Conservation (phyloP, 495 filamentous ascomycete genomes). For the Lepidopterella palustris region DNA sequence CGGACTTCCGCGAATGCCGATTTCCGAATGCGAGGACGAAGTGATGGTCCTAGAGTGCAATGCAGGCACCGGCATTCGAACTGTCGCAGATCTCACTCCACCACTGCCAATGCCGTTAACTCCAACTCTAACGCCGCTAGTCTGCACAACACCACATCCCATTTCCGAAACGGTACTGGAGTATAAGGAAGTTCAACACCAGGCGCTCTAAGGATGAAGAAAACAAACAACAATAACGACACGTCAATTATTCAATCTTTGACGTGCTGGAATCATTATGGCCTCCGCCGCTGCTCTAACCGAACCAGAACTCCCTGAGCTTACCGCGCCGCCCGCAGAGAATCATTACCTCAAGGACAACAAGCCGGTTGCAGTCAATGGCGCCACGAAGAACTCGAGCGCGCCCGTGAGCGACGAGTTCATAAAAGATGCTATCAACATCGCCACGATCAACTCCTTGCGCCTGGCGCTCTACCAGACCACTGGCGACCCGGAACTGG, state of each 20-base stretch:
- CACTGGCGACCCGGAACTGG: neutral
- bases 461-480: neutral
- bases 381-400: neutral
- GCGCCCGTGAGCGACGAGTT: neutral
- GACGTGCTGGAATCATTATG: neutral
- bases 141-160: neutral
- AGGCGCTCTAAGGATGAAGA: neutral
- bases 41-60: too few relatives aligned
- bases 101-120: neutral
- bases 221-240: neutral
- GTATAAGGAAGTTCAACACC: neutral
- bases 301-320: neutral
- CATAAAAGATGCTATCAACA: neutral
- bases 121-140: neutral
- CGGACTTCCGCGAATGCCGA: neutral
- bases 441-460: neutral
- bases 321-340: neutral
- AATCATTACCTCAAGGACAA: neutral
- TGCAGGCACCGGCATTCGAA: too few relatives aligned
- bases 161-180: too few relatives aligned
- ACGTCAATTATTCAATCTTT: neutral
- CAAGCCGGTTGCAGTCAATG: neutral
- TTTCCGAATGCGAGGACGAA: neutral
- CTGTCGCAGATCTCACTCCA: neutral
- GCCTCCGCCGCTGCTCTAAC: neutral